A percentile compares a stretch with the other conserved stretches of the same genome.
phyloP scores from a whole-genome alignment of 2,329 filamentous ascomycete species.

The Lachnellula cervina region DNA sequence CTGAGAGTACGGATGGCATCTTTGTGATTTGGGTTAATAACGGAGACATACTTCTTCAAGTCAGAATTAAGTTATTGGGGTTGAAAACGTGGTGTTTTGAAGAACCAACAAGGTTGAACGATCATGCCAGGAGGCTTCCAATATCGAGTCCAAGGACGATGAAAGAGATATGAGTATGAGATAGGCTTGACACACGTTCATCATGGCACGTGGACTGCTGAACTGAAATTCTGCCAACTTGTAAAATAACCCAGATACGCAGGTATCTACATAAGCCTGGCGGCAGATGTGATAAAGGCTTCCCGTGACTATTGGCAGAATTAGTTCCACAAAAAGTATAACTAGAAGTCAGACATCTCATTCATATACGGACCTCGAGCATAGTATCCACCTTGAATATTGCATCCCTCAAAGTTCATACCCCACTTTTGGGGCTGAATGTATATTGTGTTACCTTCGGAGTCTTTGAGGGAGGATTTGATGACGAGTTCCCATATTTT shows the following conservation, averaged over 20 bases:
- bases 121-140: too few species aligned
- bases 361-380: neutral
- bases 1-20: constrained; percentile 3
- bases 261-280: constrained; percentile 9
- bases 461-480: constrained; percentile 3
- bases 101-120: too few species aligned
- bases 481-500: constrained; percentile 9
- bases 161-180: neutral
- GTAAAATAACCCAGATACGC: constrained; percentile 9
- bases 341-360: too few species aligned
- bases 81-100: neutral
- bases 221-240: constrained; percentile 2
- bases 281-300: constrained; percentile 9
- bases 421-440: constrained; percentile 9
- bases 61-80: neutral
- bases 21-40: constrained; percentile 12
- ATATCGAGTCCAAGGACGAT: too few species aligned
- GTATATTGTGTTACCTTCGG: too few species aligned
- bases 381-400: neutral
- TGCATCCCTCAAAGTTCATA: constrained; percentile 1
- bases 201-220: constrained; percentile 4
- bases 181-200: neutral
- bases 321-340: neutral
- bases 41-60: constrained; percentile 4
- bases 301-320: constrained; percentile 1